Conservation (phyloP, 1,284 basidiomycete genomes). For the Bjerkandera adusta region DNA sequence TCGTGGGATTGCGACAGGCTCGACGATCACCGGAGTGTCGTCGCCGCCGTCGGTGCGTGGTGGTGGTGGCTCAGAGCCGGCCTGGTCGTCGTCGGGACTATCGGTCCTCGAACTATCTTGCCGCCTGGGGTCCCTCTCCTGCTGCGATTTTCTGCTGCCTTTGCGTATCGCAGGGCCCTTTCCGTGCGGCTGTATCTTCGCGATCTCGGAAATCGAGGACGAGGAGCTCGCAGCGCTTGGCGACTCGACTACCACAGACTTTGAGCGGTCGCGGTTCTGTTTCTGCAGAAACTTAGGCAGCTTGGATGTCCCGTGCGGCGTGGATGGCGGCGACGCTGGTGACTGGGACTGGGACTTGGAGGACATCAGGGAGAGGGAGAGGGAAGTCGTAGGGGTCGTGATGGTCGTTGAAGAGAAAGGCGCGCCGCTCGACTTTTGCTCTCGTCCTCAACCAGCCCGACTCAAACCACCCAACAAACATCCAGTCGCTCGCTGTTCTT, state of each 20-base stretch:
- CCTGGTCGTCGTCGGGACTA: slow-evolving; percentile 25
- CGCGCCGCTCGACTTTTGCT: too few relatives aligned
- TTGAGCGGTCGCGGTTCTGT: slow-evolving; percentile 55
- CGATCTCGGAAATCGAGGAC: slow-evolving; percentile 29
- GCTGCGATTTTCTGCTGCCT: slow-evolving; percentile 25
- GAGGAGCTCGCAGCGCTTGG: slow-evolving; percentile 39
- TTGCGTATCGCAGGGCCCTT: slow-evolving; percentile 20
- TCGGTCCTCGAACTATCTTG: slow-evolving; percentile 27
- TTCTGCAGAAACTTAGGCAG: slow-evolving; percentile 68
- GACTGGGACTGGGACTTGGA: slow-evolving; percentile 30
- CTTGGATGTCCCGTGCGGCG: slow-evolving; percentile 44
- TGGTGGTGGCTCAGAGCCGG: slow-evolving; percentile 17
- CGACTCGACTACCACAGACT: slow-evolving; percentile 48
- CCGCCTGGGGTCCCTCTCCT: slow-evolving; percentile 27
- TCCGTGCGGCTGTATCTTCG: slow-evolving; percentile 23
- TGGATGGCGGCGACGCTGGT: slow-evolving; percentile 31
- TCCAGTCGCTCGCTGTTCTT: too few relatives aligned
- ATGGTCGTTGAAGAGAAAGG: slow-evolving; percentile 16
- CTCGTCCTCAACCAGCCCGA: too few relatives aligned
- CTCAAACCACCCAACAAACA: too few relatives aligned
- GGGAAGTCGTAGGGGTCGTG: slow-evolving; percentile 25
- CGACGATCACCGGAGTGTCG: slow-evolving; percentile 51
- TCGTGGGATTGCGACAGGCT: slow-evolving; percentile 41
- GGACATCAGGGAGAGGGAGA: slow-evolving; percentile 23
- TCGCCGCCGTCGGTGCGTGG: slow-evolving; percentile 22